Evolutionary conservation across 2,329 filamentous ascomycete species (phyloP).

Genomic region (Pyrenochaeta sp.): DNA sequence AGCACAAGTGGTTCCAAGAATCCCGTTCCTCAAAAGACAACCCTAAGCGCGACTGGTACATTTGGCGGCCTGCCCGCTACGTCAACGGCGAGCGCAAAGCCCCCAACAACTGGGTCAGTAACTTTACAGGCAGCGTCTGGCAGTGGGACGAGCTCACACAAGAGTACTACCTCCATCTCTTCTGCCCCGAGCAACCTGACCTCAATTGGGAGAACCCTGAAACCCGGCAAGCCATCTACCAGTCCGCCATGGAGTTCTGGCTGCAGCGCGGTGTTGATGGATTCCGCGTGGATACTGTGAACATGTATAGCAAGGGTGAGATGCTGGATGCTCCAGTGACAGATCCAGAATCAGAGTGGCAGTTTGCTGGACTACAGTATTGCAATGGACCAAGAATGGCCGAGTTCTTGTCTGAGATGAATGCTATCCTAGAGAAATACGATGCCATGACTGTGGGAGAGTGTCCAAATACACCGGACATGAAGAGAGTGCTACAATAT

Average conservation of each 20-base stretch:
- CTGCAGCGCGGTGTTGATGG: conserved; percentile 71
- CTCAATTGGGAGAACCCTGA: conserved; percentile 83
- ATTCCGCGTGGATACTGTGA: conserved; percentile 52
- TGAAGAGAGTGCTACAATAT: conserved; percentile 65
- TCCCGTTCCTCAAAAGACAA: conserved; percentile 60
- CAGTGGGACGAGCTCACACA: conserved; percentile 74
- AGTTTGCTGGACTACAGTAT: conserved; percentile 59
- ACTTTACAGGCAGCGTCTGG: conserved; percentile 72
- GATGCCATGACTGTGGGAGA: conserved; percentile 76
- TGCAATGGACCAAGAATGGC: conserved; percentile 75
- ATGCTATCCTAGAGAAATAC: conserved; percentile 65
- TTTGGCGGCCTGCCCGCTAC: conserved; percentile 59
- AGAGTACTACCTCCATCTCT: conserved; percentile 81
- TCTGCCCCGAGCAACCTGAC: conserved; percentile 79
- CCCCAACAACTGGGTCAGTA: conserved; percentile 77
- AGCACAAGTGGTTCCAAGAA: conserved; percentile 67
- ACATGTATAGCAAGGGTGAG: conserved; percentile 49
- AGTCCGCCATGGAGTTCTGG: conserved; percentile 78
- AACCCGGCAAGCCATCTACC: conserved; percentile 74
- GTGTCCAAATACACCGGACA: conserved; percentile 69
- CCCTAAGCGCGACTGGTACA: conserved; percentile 65
- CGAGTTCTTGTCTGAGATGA: conserved; percentile 73
- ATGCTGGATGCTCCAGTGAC: conserved; percentile 46
- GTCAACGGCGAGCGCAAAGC: conserved; percentile 69
- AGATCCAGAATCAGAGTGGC: conserved; percentile 42